A percentile compares a stretch with the other conserved stretches of the same genome.
Evolutionary conservation across 306 rosid species (phyloP).

Genomic region (Prunus persica): Prunus_persica_NCBIv2 NC_034009.1:37707001-37707500

Average conservation of each 20-base stretch:
- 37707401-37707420: not conserved
- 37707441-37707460: conserved; percentile 84
- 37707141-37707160: not conserved
- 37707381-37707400: not conserved
- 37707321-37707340: conserved; percentile 41
- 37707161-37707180: not conserved
- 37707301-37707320: conserved; percentile 89
- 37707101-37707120: not conserved
- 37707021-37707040: conserved; percentile 51
- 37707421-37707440: conserved; percentile 57
- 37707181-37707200: not conserved
- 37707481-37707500: conserved; percentile 62
- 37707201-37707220: not conserved
- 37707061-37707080: not conserved
- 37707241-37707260: conserved; percentile 25
- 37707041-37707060: conserved; percentile 40
- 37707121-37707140: conserved; percentile 10
- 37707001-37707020: conserved; percentile 70
- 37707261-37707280: conserved; percentile 34
- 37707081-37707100: not conserved
- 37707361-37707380: not conserved
- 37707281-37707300: conserved; percentile 55
- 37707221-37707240: conserved; percentile 6
- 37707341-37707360: not conserved
- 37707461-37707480: conserved; percentile 79